Evolutionary conservation across 1,284 basidiomycete genomes (phyloP), one percentile per base, ranked within the genome.

Genomic region (Boletus calvinii): DNA sequence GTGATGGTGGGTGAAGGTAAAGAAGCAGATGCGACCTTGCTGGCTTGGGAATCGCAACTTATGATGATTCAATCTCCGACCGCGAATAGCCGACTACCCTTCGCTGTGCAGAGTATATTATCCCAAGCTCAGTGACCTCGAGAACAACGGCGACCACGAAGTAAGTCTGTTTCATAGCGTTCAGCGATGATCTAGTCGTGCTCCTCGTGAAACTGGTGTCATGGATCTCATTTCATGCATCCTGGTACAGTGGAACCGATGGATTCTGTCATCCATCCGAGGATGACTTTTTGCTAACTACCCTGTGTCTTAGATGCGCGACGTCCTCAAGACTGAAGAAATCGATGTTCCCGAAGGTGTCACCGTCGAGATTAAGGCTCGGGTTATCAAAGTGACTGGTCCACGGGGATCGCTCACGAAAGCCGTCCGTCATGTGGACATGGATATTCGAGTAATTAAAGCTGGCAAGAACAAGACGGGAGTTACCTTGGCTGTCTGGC

Each of bases 401-500:
- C 92, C 94, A 56, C 85, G 94, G 52, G 94, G 94, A 60, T 90
- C 84, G 54, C 81, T 98, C 66, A 83, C 79, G 62, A 98, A 98
- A 84, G 90, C 89, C 67, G 85, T 95, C 72, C 90, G 91, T 62
- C 94, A 98, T 80, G 85, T 96, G 66, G 84, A 94, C 78, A 95
- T 98, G 92, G 95, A 98, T 77, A 91, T 98, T 72, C 87, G 91
- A 69, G 74, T 96, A 49, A 72, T 92, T 64, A 83, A 80, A 77
- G 79, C 77, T 62, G 78, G 79, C 69, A 87, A 87, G 74, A 75
- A 74, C 59, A 81, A 83, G 48, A 39, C 48, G 72, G 87, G 90
- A 73, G 87, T 99, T 72, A 85, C 85, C 65, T 86, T 99, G 69
- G 90, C 94, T 56, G 91, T 99, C 59, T 99, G 97, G 97, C 94